Percentiles rank a stretch among this genome's conserved stretches.
These are phyloP conservation scores for Microdochium paspali DNA, from an alignment of 2,329 filamentous ascomycete species.

Conservation along the genomic window DNA sequence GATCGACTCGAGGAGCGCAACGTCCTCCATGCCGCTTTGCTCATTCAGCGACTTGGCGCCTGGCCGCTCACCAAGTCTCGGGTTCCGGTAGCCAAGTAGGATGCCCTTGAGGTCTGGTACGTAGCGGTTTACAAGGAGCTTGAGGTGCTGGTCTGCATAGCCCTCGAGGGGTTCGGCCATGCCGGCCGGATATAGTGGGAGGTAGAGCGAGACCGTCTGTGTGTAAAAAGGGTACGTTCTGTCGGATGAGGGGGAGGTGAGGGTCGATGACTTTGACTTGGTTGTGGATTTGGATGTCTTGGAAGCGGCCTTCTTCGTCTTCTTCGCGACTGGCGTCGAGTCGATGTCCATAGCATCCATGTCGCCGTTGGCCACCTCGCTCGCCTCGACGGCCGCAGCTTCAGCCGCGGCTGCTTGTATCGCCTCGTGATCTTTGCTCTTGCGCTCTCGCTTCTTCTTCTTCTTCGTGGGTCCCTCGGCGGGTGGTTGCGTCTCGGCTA, in stretches of 20 bases:
- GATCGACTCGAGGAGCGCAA: constrained; percentile 40
- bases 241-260: constrained; percentile 25
- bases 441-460: constrained; percentile 14
- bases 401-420: constrained; percentile 1
- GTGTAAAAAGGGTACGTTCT: constrained; percentile 63
- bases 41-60: constrained; percentile 38
- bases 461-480: constrained; percentile 8
- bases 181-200: constrained; percentile 62
- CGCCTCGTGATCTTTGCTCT: constrained; percentile 6
- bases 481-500: neutral
- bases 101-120: constrained; percentile 64
- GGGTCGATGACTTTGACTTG: constrained; percentile 12
- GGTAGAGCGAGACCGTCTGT: constrained; percentile 72
- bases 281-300: constrained; percentile 12
- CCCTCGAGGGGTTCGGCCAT: constrained; percentile 62
- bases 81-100: constrained; percentile 64
- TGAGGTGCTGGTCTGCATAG: constrained; percentile 64
- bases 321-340: constrained; percentile 14
- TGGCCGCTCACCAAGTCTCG: constrained; percentile 52
- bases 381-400: constrained; percentile 8
- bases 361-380: constrained; percentile 13
- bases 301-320: constrained; percentile 8
- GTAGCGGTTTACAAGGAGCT: constrained; percentile 67
- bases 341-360: constrained; percentile 31
- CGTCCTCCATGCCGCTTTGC: constrained; percentile 30